phyloP scores from a whole-genome alignment of 2,329 filamentous ascomycete genomes.

The Elsinoe perseae region DNA sequence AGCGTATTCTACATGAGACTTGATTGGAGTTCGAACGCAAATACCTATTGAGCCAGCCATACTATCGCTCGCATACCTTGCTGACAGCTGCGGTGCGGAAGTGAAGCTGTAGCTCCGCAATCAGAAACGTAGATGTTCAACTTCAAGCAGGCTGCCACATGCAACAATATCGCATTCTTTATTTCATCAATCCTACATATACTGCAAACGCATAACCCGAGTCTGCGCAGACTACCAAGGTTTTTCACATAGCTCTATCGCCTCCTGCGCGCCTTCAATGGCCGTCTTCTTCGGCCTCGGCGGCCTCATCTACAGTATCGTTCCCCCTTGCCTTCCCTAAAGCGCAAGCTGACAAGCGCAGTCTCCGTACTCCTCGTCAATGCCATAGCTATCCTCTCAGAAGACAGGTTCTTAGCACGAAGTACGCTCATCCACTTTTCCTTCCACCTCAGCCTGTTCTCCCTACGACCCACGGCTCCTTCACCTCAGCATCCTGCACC shows the following conservation, averaged over 20 bases:
- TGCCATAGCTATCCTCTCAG: slow-evolving; percentile 84
- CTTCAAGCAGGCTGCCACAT: neutral
- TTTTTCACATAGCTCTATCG: neutral
- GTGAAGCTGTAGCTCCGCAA: slow-evolving; percentile 17
- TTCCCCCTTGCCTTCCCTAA: slow-evolving; percentile 18
- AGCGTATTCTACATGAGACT: neutral
- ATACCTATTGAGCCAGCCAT: slow-evolving; percentile 8
- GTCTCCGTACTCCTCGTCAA: slow-evolving; percentile 85
- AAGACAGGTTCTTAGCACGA: slow-evolving; percentile 85
- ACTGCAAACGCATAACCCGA: neutral
- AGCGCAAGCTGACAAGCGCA: slow-evolving; percentile 31
- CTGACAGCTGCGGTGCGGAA: neutral
- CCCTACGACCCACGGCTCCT: neutral
- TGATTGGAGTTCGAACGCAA: neutral
- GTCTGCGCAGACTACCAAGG: slow-evolving; percentile 2
- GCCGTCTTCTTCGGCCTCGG: slow-evolving; percentile 58
- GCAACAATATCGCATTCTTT: slow-evolving; percentile 1
- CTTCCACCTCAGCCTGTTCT: neutral
- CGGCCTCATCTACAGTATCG: slow-evolving; percentile 64
- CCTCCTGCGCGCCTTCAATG: slow-evolving; percentile 19
- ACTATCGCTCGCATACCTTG: neutral
- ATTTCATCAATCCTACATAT: neutral
- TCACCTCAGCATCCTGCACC: neutral
- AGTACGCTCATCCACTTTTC: slow-evolving; percentile 43
- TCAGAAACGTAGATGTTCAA: slow-evolving; percentile 14